A percentile compares a stretch with the other conserved stretches of the same genome.
Conservation (phyloP, 148 eudicot genomes). For the Persicaria tinctoria region DNA sequence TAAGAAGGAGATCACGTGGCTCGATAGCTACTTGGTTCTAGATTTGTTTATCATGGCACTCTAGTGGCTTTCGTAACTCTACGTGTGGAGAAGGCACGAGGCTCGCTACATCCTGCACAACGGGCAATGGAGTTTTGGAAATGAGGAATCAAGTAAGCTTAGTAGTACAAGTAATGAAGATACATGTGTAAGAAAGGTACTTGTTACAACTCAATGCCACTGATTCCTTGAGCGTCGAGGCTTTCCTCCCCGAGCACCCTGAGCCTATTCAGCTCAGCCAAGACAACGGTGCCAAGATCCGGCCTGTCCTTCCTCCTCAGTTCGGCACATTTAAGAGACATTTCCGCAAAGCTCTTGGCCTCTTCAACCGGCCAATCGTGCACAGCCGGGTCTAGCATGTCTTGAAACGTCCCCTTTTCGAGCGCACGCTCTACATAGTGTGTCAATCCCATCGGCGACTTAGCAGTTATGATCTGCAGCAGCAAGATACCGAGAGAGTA, state of each 20-base stretch:
- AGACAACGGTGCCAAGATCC: conserved; percentile 45
- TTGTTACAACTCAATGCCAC: conserved; percentile 10
- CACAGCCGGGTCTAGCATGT: conserved; percentile 50
- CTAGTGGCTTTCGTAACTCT: conserved; percentile 9
- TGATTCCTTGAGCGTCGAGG: neutral
- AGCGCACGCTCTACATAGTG: conserved; percentile 55
- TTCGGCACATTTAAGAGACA: conserved; percentile 63
- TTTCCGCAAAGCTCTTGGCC: conserved; percentile 41
- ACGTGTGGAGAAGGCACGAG: conserved; percentile 1
- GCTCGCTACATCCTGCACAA: conserved; percentile 13
- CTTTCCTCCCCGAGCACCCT: conserved; percentile 26
- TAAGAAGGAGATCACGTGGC: neutral
- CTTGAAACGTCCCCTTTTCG: conserved; percentile 37
- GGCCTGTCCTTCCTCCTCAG: conserved; percentile 73
- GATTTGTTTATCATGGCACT: neutral
- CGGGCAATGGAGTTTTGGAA: neutral
- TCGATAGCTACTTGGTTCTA: neutral
- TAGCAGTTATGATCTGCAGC: conserved; percentile 73
- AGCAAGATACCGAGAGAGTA: conserved; percentile 70
- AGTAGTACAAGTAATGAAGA: neutral
- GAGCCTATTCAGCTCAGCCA: conserved; percentile 56
- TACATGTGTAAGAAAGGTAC: neutral
- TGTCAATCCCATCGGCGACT: conserved; percentile 65
- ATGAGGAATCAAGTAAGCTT: neutral
- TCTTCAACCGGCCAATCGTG: conserved; percentile 70